phyloP scores from a whole-genome alignment of 164 flowering plant genomes.

The Vitis rupestris region DNA sequence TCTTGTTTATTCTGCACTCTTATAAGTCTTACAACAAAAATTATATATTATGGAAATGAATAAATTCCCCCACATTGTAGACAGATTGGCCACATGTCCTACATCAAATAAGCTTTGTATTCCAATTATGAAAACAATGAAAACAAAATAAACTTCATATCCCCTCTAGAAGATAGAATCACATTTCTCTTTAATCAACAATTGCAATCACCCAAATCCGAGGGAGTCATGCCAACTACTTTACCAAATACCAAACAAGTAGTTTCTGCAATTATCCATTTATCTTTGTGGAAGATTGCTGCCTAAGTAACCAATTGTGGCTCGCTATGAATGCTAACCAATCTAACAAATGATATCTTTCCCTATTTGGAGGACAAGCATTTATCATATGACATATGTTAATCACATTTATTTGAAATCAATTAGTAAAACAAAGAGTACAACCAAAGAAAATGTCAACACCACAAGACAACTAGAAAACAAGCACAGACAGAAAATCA shows the following conservation, averaged over 20 bases:
- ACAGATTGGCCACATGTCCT: no score
- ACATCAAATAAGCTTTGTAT: no score
- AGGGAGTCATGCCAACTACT: not conserved
- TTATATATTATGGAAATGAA: no score
- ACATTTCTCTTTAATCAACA: not conserved
- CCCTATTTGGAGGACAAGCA: not conserved
- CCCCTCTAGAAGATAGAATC: not conserved
- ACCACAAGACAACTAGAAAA: not conserved
- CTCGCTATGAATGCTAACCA: not conserved
- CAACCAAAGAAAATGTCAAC: not conserved
- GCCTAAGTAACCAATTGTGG: not conserved
- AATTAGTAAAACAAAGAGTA: not conserved
- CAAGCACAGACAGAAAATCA: constrained; percentile 1
- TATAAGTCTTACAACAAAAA: no score
- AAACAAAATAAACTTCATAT: no score
- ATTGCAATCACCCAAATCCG: not conserved
- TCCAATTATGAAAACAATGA: no score
- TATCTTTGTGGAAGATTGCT: not conserved
- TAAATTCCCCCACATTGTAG: no score
- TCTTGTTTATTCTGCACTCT: no score
- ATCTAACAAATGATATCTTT: not conserved
- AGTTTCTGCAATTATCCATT: no score
- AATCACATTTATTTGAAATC: not conserved
- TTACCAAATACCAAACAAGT: not conserved
- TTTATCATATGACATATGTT: not conserved